Conservation (phyloP, 1,284 basidiomycete genomes). For the Tilletia indica region DNA sequence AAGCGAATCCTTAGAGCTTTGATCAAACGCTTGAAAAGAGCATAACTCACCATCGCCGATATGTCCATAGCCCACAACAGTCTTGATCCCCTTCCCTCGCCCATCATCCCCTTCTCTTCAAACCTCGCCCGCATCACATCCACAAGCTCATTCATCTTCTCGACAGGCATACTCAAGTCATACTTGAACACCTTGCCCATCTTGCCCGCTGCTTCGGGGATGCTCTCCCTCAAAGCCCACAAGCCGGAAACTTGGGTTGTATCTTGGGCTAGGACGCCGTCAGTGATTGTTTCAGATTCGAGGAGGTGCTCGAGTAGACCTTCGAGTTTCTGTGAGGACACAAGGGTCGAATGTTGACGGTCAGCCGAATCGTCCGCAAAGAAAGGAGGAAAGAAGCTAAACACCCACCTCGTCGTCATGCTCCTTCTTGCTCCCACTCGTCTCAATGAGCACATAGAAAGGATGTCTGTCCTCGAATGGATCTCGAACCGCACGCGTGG, state of each 20-base stretch:
- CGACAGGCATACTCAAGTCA: slow-evolving; percentile 86
- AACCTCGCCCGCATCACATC: slow-evolving; percentile 76
- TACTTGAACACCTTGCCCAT: slow-evolving; percentile 97
- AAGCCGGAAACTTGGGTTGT: slow-evolving; percentile 83
- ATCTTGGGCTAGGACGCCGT: slow-evolving; percentile 89
- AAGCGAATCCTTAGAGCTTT: too few relatives aligned
- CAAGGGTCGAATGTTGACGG: background rate
- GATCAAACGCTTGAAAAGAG: too few relatives aligned
- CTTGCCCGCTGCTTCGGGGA: slow-evolving; percentile 90
- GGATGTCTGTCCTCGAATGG: slow-evolving; percentile 50
- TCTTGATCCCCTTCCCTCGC: slow-evolving; percentile 65
- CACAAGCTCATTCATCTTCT: slow-evolving; percentile 84
- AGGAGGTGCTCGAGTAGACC: slow-evolving; percentile 77
- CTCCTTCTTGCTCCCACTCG: slow-evolving; percentile 86
- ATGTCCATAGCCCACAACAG: slow-evolving; percentile 82
- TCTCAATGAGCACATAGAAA: slow-evolving; percentile 83
- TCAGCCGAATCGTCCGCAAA: too few relatives aligned
- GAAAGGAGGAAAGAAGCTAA: too few relatives aligned
- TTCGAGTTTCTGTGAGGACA: slow-evolving; percentile 72
- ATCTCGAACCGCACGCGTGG: slow-evolving; percentile 62
- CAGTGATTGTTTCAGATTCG: slow-evolving; percentile 74
- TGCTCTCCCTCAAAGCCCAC: slow-evolving; percentile 90
- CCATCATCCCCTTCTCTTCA: slow-evolving; percentile 70
- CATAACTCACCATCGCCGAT: slow-evolving; percentile 76
- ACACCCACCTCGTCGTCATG: slow-evolving; percentile 83